Conservation (phyloP, 164 flowering plant species). For the Magnolia changhungtana region DNA sequence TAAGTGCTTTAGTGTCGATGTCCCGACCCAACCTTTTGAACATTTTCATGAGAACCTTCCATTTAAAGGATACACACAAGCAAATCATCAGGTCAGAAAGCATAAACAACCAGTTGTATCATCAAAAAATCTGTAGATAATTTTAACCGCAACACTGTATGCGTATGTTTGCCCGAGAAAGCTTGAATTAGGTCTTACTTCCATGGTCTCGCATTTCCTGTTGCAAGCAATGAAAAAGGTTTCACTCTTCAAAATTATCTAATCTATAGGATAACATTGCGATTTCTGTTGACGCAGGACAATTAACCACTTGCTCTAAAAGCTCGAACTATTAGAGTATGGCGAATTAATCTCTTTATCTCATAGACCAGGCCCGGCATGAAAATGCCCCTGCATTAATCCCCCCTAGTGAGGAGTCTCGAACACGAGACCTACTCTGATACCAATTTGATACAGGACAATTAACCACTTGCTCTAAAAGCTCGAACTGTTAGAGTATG, state of each 20-base stretch:
- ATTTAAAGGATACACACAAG: neutral
- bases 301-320: too few relatives aligned
- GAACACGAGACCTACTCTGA: too few relatives aligned
- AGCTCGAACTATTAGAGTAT: too few relatives aligned
- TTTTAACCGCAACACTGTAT: neutral
- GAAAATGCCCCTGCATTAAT: too few relatives aligned
- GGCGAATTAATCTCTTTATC: too few relatives aligned
- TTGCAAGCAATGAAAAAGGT: neutral
- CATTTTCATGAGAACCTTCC: neutral
- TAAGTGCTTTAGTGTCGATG: neutral
- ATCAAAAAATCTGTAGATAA: neutral
- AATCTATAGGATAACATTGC: neutral
- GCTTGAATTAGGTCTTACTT: neutral
- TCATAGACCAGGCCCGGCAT: too few relatives aligned
- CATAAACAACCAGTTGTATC: neutral
- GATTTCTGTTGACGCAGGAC: too few relatives aligned
- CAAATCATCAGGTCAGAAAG: neutral
- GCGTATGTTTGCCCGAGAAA: neutral
- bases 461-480: too few relatives aligned
- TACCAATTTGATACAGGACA: too few relatives aligned
- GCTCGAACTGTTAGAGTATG: too few relatives aligned
- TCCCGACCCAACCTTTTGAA: neutral
- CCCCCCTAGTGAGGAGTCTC: too few relatives aligned
- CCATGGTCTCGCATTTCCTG: neutral
- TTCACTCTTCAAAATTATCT: neutral